Evolutionary conservation across 2,329 filamentous ascomycete species (phyloP), one percentile per base, ranked within the genome.

Genomic region (Ophiostoma tasmaniense): DNA sequence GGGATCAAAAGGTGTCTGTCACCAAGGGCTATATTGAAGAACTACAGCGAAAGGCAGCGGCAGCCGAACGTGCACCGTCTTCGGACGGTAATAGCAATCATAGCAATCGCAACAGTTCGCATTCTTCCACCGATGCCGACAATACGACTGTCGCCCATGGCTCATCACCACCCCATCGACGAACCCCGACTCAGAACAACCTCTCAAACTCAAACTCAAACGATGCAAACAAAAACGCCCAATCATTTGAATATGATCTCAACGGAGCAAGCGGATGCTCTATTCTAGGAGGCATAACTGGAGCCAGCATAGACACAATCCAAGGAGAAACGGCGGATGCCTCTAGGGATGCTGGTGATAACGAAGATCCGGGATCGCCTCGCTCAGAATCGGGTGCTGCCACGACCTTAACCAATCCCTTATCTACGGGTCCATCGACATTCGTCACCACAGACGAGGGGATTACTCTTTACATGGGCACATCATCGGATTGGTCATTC

Each of bases 401-500:
- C 8, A 25, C 55, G 17, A 61, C 25, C 17, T 33, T 64, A 13
- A 52, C 30, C 5, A 66, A 66, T 13, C 65, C 14, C 11, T 28
- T 42, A 20, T 66, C 33, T 14, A 52, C 35, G 13, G 65, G 37
- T 14, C 65, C 37, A n/a, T 66, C 25, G 25, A 30, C 25, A 28
- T 66, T 42, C 35, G 42, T 66, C 25, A 42, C 37, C 2, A 25
- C 7, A 6, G 39, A 42, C 42, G 14, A 66, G n/a, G 65, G 65
- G 25, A 22, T 42, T 25, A 66, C 65, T n/a, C 22, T 66, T 5
- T 52, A 66, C 42, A 42, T 66, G 39, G 65, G 65, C 25, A 66
- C 65, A 20, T 66, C 65, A 2, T 66, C 65, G 28, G 28, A 66
- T 42, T 66, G 65, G 65, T 66, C 65, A 7, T 66, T 66, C 28